These are phyloP conservation scores for Ogataea nitratoaversa DNA, from an alignment of 805 yeast species.

Conservation along the genomic window DNA sequence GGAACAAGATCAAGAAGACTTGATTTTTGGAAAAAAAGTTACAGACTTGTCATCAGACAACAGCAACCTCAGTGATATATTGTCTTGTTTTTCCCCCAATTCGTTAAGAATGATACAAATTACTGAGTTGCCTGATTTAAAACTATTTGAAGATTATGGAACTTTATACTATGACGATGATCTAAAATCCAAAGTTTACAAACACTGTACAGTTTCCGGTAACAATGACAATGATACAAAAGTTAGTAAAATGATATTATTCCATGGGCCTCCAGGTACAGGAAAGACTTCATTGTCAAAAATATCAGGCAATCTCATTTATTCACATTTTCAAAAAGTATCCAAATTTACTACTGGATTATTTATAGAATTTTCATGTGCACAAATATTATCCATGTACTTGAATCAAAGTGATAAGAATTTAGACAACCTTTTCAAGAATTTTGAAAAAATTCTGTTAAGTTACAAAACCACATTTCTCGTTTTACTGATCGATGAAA, in stretches of 20 bases:
- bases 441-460: slow-evolving; percentile 24
- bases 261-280: slow-evolving; percentile 46
- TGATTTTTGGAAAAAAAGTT: background rate
- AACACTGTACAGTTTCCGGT: slow-evolving; percentile 1
- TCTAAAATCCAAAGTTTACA: slow-evolving; percentile 7
- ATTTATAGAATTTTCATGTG: slow-evolving; percentile 39
- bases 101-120: slow-evolving; percentile 6
- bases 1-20: background rate
- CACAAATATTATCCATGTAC: slow-evolving; percentile 42
- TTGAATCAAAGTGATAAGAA: slow-evolving; percentile 44
- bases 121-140: slow-evolving; percentile 5
- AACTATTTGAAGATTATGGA: slow-evolving; percentile 7
- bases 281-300: slow-evolving; percentile 42
- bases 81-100: slow-evolving; percentile 1
- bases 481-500: slow-evolving; percentile 41
- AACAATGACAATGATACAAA: background rate
- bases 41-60: background rate
- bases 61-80: background rate
- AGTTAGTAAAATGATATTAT: slow-evolving; percentile 15
- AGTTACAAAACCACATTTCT: slow-evolving; percentile 19
- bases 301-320: slow-evolving; percentile 26
- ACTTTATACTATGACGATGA: slow-evolving; percentile 4
- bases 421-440: slow-evolving; percentile 33
- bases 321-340: slow-evolving; percentile 7
- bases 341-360: slow-evolving; percentile 20